phyloP scores from a whole-genome alignment of 2,329 filamentous ascomycete genomes.

The Xylaria sp. region DNA sequence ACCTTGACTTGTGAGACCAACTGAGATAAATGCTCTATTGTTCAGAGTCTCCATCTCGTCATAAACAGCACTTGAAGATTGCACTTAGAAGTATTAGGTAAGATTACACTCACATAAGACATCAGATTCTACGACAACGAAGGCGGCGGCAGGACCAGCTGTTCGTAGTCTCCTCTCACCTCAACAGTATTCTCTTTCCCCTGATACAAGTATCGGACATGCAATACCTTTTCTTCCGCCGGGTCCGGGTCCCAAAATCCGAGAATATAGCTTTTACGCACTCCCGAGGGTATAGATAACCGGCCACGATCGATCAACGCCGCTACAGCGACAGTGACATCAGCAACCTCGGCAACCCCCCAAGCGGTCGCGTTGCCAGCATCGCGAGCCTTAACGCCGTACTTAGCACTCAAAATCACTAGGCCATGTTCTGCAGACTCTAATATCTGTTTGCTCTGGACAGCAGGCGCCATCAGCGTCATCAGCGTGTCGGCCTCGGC shows the following conservation, averaged over 20 bases:
- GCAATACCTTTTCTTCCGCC: constrained; percentile 55
- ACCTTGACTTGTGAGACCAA: too few species aligned
- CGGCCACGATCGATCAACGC: constrained; percentile 55
- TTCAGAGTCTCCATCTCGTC: too few species aligned
- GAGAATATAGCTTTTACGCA: constrained; percentile 56
- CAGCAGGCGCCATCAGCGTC: neutral
- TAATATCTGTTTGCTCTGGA: neutral
- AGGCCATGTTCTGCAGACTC: constrained; percentile 53
- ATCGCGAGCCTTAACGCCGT: constrained; percentile 52
- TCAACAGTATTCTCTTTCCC: constrained; percentile 50
- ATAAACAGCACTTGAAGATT: too few species aligned
- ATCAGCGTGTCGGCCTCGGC: neutral
- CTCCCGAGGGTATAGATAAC: constrained; percentile 39
- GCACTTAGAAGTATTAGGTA: too few species aligned
- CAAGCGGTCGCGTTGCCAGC: constrained; percentile 42
- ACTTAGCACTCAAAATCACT: constrained; percentile 62
- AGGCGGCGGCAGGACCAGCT: neutral
- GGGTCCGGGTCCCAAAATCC: constrained; percentile 64
- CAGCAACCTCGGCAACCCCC: constrained; percentile 56
- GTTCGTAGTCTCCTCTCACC: constrained; percentile 47
- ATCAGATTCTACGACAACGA: too few species aligned
- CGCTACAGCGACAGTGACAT: constrained; percentile 59
- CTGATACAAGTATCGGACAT: constrained; percentile 56
- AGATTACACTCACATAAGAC: neutral
- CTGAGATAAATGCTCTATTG: too few species aligned